Base-by-base conservation (phyloP, 2,329 filamentous ascomycete genomes). In the Cladophialophora psammophila region DNA sequence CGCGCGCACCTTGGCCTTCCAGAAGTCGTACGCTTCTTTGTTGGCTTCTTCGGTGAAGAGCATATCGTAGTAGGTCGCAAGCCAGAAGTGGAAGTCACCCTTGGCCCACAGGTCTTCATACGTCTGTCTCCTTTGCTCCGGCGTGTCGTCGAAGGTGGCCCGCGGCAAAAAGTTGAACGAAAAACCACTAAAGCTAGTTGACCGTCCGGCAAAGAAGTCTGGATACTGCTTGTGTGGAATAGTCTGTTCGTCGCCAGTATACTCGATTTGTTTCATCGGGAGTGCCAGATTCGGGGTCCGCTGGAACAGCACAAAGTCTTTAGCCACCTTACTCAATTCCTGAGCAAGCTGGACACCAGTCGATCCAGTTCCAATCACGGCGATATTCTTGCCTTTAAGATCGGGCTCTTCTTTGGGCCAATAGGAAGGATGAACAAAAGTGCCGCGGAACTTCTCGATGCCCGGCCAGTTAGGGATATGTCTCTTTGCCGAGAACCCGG, bases 331-430 rank as follows among this genome's bases (percentile, higher is more conserved):
- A 1, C 83, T 85, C 76, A 84, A 85, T 57, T 86, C 87, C 69
- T 91, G 88, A 0, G 84, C 82, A 53, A 89, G 84, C 71, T 91
- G 88, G 1, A 90, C 84, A 0, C 88, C 88, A 0, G 87, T 86
- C 0, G 88, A 85, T 0, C 88, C 88, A 0, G 87, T 90, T 5
- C 89, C 88, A 38, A 91, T 85, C 62, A 90, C 82, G 18, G 84
- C 88, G 61, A 86, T 83, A 15, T 83, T 82, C 75, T 90, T 90
- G 59, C 82, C 82, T 48, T 81, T 81, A 20, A 88, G 82, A 54
- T 85, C 80, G 20, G 89, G 80, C 6, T 84, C 80, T 1, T 82
- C 77, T 42, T 69, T 64, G 1, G 87, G 87, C 87, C 87, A 89
- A 75, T 85, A 85, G 0, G 85, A 87, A 0, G 86, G 85, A 74